Percentiles rank a stretch among this genome's conserved stretches.
Evolutionary conservation across 306 rosid species (phyloP).

Genomic region (Elaeagnus macrophylla): DNA sequence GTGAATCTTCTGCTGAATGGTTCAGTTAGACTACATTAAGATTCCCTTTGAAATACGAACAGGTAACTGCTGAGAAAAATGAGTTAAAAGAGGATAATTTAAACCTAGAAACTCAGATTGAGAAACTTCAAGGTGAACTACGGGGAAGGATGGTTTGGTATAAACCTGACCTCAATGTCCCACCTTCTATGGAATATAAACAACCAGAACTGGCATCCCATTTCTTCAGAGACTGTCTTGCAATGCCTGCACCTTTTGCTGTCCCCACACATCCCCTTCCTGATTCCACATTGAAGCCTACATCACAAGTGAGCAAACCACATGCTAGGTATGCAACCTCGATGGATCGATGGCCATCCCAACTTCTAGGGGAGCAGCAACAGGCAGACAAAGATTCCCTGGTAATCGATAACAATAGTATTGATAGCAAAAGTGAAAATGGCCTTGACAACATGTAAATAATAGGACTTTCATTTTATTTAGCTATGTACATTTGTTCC

Average conservation of each 20-base stretch:
- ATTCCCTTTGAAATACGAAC: slow-evolving; percentile 16
- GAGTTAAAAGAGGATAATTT: slow-evolving; percentile 74
- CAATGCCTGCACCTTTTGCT: slow-evolving; percentile 39
- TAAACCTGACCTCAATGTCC: slow-evolving; percentile 71
- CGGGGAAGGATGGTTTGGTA: slow-evolving; percentile 38
- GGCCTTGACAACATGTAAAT: slow-evolving; percentile 14
- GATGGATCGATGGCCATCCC: slow-evolving; percentile 72
- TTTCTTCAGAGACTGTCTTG: slow-evolving; percentile 34
- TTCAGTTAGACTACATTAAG: slow-evolving; percentile 2
- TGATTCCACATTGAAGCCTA: slow-evolving; percentile 27
- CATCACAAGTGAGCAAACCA: slow-evolving; percentile 61
- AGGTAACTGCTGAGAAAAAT: slow-evolving; percentile 68
- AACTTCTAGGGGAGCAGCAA: slow-evolving; percentile 55
- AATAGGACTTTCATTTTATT: slow-evolving; percentile 2
- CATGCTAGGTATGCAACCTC: slow-evolving; percentile 92
- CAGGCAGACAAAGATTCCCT: slow-evolving; percentile 20
- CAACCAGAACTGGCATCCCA: slow-evolving; percentile 26
- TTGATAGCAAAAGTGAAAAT: slow-evolving; percentile 3
- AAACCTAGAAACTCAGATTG: slow-evolving; percentile 54
- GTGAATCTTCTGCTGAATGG: background rate
- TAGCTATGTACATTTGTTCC: background rate
- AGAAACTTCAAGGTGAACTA: slow-evolving; percentile 57
- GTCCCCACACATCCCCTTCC: slow-evolving; percentile 45
- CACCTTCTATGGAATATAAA: slow-evolving; percentile 31
- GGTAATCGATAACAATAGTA: slow-evolving; percentile 7